Evolutionary conservation across 2,329 filamentous ascomycete genomes (phyloP).

Genomic region (Claviceps spartinae): DNA sequence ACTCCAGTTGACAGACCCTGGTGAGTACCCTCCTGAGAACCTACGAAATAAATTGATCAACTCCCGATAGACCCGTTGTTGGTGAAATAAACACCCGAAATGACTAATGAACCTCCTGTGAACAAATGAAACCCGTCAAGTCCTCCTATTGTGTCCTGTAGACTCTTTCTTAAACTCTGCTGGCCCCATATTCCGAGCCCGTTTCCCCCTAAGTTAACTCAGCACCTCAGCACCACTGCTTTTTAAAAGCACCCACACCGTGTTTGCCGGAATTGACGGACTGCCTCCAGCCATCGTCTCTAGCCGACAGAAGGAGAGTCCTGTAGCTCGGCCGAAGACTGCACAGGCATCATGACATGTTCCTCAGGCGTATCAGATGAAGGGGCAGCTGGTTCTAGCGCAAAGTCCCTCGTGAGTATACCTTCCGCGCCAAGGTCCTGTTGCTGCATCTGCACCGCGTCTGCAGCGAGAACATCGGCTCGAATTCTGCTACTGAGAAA

Average conservation of each 20-base stretch:
- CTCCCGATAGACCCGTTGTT: too few relatives aligned
- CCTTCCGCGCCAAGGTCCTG: constrained; percentile 1
- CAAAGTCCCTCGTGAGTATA: constrained; percentile 5
- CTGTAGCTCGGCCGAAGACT: background rate
- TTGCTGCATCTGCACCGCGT: background rate
- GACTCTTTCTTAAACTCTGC: too few relatives aligned
- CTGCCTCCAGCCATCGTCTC: constrained; percentile 1
- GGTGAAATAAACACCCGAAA: too few relatives aligned
- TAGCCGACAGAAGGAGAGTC: background rate
- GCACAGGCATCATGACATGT: background rate
- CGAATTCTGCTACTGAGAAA: background rate
- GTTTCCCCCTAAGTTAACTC: background rate
- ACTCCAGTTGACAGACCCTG: too few relatives aligned
- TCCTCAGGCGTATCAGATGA: background rate
- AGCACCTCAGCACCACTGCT: background rate
- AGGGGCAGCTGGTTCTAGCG: constrained; percentile 1
- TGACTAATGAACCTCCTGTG: too few relatives aligned
- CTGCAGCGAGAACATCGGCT: background rate
- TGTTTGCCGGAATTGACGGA: background rate
- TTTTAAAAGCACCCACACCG: background rate
- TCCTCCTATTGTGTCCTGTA: too few relatives aligned
- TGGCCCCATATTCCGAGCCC: too few relatives aligned
- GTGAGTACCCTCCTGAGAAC: too few relatives aligned
- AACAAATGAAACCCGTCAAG: too few relatives aligned
- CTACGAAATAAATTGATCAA: too few relatives aligned